phyloP scores from a whole-genome alignment of 352 stramenopile genomes.

The Halophytophthora batemanensis region DNA sequence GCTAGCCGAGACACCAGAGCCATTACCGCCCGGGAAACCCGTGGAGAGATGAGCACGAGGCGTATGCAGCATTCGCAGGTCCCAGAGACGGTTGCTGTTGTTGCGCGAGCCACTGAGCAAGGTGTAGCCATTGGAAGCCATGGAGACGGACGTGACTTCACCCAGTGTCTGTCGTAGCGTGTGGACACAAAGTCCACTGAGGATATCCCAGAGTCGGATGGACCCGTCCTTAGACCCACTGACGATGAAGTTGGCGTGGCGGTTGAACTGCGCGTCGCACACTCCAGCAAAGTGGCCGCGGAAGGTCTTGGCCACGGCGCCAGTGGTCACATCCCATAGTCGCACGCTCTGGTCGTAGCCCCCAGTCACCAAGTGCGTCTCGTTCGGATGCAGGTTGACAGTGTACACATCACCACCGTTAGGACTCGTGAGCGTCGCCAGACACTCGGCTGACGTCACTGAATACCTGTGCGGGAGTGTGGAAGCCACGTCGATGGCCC shows the following conservation, averaged over 20 bases:
- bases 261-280: conserved; percentile 87
- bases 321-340: conserved; percentile 80
- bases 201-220: conserved; percentile 86
- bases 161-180: conserved; percentile 81
- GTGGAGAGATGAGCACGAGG: conserved; percentile 60
- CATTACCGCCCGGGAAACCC: conserved; percentile 12
- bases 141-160: conserved; percentile 84
- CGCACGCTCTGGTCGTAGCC: conserved; percentile 87
- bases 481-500: conserved; percentile 16
- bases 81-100: conserved; percentile 88
- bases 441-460: conserved; percentile 42
- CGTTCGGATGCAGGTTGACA: conserved; percentile 80
- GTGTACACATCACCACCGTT: conserved; percentile 78
- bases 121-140: conserved; percentile 77
- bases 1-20: conserved; percentile 13
- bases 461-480: conserved; percentile 34
- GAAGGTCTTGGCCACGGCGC: conserved; percentile 73
- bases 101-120: conserved; percentile 82
- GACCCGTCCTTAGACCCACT: conserved; percentile 85
- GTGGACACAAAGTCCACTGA: conserved; percentile 84
- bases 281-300: conserved; percentile 76
- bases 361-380: conserved; percentile 84
- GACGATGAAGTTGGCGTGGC: conserved; percentile 82
- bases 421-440: conserved; percentile 51
- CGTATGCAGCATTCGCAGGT: conserved; percentile 82